phyloP scores from a whole-genome alignment of 305 asterid species.

The Fraxinus dipetala region DNA sequence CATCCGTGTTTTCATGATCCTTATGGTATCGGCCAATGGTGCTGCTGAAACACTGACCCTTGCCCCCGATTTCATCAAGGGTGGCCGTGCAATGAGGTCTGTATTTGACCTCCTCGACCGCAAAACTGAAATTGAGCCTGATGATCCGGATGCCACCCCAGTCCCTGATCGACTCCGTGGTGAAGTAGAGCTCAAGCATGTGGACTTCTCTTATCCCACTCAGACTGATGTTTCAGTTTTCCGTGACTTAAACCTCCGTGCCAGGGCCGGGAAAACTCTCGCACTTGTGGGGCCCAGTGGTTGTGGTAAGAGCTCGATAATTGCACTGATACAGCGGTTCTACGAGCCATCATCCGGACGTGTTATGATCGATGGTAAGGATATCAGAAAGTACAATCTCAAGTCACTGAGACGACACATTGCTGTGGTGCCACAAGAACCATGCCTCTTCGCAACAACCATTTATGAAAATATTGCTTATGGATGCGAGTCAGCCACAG shows the following conservation, averaged over 20 bases:
- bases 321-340: constrained; percentile 70
- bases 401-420: constrained; percentile 75
- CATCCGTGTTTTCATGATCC: constrained; percentile 97
- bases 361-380: constrained; percentile 77
- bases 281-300: constrained; percentile 99
- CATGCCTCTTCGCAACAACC: constrained; percentile 82
- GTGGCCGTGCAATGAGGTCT: constrained; percentile 91
- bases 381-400: constrained; percentile 79
- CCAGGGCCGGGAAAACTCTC: constrained; percentile 81
- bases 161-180: constrained; percentile 73
- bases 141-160: constrained; percentile 54
- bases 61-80: constrained; percentile 95
- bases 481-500: constrained; percentile 83
- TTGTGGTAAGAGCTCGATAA: constrained; percentile 84
- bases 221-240: constrained; percentile 72
- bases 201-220: constrained; percentile 85
- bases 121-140: constrained; percentile 89
- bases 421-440: constrained; percentile 92
- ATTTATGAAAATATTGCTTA: constrained; percentile 89
- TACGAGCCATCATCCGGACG: constrained; percentile 93
- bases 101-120: constrained; percentile 93
- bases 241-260: constrained; percentile 74
- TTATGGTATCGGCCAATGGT: constrained; percentile 97
- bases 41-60: constrained; percentile 95
- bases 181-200: constrained; percentile 89